phyloP scores from a whole-genome alignment of 2,329 filamentous ascomycete species.

The Aspergillus brasiliensis region DNA sequence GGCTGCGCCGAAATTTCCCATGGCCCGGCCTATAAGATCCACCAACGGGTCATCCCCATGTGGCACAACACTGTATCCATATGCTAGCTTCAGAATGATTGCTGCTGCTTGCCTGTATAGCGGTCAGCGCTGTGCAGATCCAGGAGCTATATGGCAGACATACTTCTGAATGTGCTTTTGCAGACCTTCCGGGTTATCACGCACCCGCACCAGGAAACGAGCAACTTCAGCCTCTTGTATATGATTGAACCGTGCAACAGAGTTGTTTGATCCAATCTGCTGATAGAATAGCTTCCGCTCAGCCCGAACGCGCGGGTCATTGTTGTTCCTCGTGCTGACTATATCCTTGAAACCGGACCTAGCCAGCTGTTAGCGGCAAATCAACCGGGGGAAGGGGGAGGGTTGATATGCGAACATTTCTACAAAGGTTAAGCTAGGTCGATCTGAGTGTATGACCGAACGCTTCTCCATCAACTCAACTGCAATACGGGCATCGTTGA shows the following conservation, averaged over 20 bases:
- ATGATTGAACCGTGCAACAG: constrained; percentile 42
- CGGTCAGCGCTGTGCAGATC: neutral
- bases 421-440: constrained; percentile 35
- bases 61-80: constrained; percentile 50
- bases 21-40: constrained; percentile 42
- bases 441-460: constrained; percentile 32
- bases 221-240: constrained; percentile 50
- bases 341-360: constrained; percentile 45
- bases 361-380: neutral
- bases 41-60: constrained; percentile 48
- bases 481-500: constrained; percentile 36
- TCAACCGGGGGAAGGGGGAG: no score
- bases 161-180: constrained; percentile 48
- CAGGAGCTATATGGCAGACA: constrained; percentile 13
- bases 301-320: constrained; percentile 36
- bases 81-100: constrained; percentile 48
- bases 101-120: constrained; percentile 40
- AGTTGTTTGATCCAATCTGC: constrained; percentile 48
- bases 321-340: constrained; percentile 40
- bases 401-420: constrained; percentile 39
- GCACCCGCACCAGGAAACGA: constrained; percentile 47
- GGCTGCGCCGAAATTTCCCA: constrained; percentile 41
- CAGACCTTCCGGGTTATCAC: constrained; percentile 43
- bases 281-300: constrained; percentile 51
- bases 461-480: constrained; percentile 40